Conservation (phyloP, 371 early-diverging fungal genomes). For the Entomophthora muscae region DNA sequence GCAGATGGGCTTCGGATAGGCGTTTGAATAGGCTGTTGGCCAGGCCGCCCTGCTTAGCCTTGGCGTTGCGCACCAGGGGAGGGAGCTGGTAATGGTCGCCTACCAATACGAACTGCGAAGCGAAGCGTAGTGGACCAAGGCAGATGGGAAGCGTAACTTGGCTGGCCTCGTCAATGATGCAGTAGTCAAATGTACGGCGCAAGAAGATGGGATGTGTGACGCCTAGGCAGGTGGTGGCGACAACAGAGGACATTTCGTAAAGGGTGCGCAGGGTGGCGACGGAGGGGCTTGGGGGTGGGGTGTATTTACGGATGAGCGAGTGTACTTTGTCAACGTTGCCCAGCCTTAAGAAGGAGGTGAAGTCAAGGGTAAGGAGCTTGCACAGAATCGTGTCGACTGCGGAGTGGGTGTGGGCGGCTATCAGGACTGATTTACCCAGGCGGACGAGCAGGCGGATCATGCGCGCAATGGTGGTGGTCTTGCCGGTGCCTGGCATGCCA, state of each 20-base stretch:
- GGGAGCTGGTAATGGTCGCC: conserved; percentile 98
- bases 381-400: conserved; percentile 88
- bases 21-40: conserved; percentile 54
- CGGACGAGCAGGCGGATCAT: conserved; percentile 55
- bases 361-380: conserved; percentile 47
- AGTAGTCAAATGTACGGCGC: conserved; percentile 81
- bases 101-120: conserved; percentile 80
- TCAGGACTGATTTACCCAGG: conserved; percentile 42
- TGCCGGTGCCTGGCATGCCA: conserved; percentile 99
- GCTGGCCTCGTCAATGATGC: conserved; percentile 97
- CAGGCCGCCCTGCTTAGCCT: conserved; percentile 27
- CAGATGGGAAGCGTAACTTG: conserved; percentile 91
- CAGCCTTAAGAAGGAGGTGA: conserved; percentile 42
- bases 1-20: conserved; percentile 65
- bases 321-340: conserved; percentile 54
- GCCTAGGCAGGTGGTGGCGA: conserved; percentile 84
- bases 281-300: conserved; percentile 13
- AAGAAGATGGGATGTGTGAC: conserved; percentile 45
- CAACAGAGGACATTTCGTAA: conserved; percentile 38
- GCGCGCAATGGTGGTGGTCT: conserved; percentile 80
- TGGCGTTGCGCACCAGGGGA: conserved; percentile 58
- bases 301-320: conserved; percentile 27
- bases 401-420: conserved; percentile 91
- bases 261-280: conserved; percentile 34
- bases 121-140: conserved; percentile 78